A percentile compares a stretch with the other conserved stretches of the same genome.
Evolutionary conservation across 331 rosid genomes (phyloP).

Genomic region (Malus hybrid): DNA sequence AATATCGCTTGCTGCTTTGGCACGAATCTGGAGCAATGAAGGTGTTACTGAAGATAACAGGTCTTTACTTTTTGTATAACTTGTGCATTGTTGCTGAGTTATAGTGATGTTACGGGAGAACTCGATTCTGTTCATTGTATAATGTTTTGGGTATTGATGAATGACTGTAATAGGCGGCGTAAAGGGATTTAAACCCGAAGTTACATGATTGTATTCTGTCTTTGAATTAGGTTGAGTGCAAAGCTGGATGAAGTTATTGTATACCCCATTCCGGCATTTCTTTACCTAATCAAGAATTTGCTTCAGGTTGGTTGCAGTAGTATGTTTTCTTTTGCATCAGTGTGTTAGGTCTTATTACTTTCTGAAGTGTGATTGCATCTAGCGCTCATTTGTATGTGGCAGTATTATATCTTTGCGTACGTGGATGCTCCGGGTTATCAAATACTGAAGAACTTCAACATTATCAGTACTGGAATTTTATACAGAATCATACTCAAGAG

Average conservation of each 20-base stretch:
- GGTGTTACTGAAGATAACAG: slow-evolving; percentile 92
- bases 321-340: neutral
- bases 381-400: slow-evolving; percentile 26
- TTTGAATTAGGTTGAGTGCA: slow-evolving; percentile 60
- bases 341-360: slow-evolving; percentile 7
- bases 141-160: neutral
- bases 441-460: slow-evolving; percentile 81
- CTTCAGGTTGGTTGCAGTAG: slow-evolving; percentile 62
- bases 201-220: slow-evolving; percentile 3
- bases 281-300: slow-evolving; percentile 85
- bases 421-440: slow-evolving; percentile 99
- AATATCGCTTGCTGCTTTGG: slow-evolving; percentile 62
- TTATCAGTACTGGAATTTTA: slow-evolving; percentile 81
- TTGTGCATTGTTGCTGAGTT: neutral
- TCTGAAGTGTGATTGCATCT: slow-evolving; percentile 15
- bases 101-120: neutral
- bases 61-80: slow-evolving; percentile 7
- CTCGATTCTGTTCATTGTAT: neutral
- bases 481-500: slow-evolving; percentile 89
- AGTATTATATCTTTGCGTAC: slow-evolving; percentile 93
- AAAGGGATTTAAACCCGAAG: neutral
- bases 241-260: slow-evolving; percentile 79
- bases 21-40: slow-evolving; percentile 63
- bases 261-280: slow-evolving; percentile 85
- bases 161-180: neutral